Base-by-base conservation (phyloP, 306 rosid genomes). In the Sphenostylis stenocarpa region DNA sequence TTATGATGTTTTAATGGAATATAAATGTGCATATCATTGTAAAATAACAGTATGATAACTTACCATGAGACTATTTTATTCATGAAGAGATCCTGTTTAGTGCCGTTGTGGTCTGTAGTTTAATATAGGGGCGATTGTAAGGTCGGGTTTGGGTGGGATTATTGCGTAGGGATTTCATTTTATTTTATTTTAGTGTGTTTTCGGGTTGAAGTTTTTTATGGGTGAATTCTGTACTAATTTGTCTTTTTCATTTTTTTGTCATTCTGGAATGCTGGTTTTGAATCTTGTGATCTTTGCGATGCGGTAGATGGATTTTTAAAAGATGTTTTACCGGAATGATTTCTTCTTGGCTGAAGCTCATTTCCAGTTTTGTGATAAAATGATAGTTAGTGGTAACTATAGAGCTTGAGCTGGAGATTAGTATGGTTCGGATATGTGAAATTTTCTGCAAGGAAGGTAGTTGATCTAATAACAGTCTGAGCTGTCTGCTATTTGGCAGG, bases 181-280 rank as follows among this genome's bases (percentile, higher is more conserved):
- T 55, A 28, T 63, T n/a, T 16, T 58, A 3, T 6, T 58, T 58
- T 60, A 3, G 0, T 2, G 26, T 61, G 43, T 55, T 44, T 68
- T 44, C 16, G 16, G 45, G 45, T 63, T 79, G 74, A 43, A 63
- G 19, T 6, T 58, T n/a, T 21, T 66, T 6, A 44, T 66, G 26
- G 26, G 36, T 7, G 58, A 49, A 58, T 49, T 73, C 4, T 60
- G 45, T 7, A 29, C 77, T 67, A 73, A 33, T 47, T 75, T 43
- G 44, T 39, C 23, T 38, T 21, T 64, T 81, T 85, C 70, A 72
- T 84, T 81, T 69, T 38, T 58, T 60, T 68, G 77, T 81, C 12
- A 79, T 81, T 73, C 10, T 81, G 86, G 88, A 77, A 60, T 81
- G 91, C 81, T 66, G 87, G 85, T 84, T 81, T 70, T 76, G 72